Evolutionary conservation across 1,284 basidiomycete genomes (phyloP).

Genomic region (Irpex sp.): DNA sequence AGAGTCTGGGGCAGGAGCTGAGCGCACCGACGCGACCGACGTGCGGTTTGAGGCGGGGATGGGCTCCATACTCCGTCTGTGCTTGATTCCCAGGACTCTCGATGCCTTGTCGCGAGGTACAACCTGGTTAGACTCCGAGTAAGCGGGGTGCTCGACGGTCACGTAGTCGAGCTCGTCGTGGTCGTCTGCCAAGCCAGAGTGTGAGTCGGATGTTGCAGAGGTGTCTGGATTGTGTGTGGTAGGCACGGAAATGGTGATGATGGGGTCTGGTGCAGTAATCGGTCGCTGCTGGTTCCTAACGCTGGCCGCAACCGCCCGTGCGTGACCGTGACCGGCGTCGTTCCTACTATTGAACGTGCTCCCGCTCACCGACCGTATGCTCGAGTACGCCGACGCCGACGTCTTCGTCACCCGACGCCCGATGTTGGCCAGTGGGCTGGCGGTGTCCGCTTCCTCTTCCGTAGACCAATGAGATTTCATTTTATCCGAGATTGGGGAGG

Average conservation of each 20-base stretch:
- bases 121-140: slow-evolving; percentile 21
- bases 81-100: slow-evolving; percentile 68
- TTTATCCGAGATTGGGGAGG: slow-evolving; percentile 10
- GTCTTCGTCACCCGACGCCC: slow-evolving; percentile 9
- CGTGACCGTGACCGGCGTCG: slow-evolving; percentile 5
- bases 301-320: slow-evolving; percentile 11
- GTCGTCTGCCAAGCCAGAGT: slow-evolving; percentile 18
- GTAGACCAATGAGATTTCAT: slow-evolving; percentile 9
- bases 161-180: slow-evolving; percentile 70
- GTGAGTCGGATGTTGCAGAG: slow-evolving; percentile 7
- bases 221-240: slow-evolving; percentile 6
- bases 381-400: slow-evolving; percentile 7
- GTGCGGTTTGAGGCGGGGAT: slow-evolving; percentile 70
- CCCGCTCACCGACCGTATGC: slow-evolving; percentile 8
- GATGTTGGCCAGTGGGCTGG: slow-evolving; percentile 9
- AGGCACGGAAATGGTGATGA: slow-evolving; percentile 29
- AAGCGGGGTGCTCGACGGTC: slow-evolving; percentile 35
- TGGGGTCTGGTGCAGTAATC: slow-evolving; percentile 31
- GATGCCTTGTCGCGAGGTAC: slow-evolving; percentile 51
- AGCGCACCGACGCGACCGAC: slow-evolving; percentile 75
- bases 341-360: slow-evolving; percentile 5
- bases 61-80: slow-evolving; percentile 75
- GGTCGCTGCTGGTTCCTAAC: slow-evolving; percentile 19
- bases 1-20: slow-evolving; percentile 45
- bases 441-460: slow-evolving; percentile 11